These are phyloP conservation scores for Coprinopsis sp. DNA, from an alignment of 768 basidiomycete species.

Conservation along the genomic window DNA sequence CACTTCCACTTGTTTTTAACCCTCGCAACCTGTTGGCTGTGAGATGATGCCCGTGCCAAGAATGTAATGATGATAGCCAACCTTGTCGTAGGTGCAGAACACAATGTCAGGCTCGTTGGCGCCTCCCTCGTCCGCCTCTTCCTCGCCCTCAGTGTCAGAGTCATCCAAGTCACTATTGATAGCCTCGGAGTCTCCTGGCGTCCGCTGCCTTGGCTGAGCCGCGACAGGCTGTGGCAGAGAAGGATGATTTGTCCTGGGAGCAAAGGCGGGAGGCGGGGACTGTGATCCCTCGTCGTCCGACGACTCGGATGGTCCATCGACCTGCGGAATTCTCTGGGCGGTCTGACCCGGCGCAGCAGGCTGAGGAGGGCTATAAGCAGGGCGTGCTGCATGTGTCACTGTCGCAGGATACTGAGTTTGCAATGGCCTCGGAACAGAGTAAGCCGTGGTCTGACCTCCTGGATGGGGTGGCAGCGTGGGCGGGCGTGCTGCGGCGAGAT, in stretches of 20 bases:
- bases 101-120: conserved; percentile 85
- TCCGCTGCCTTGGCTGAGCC: conserved; percentile 29
- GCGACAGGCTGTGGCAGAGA: conserved; percentile 65
- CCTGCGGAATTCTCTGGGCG: conserved; percentile 59
- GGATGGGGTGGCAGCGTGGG: conserved; percentile 40
- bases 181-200: conserved; percentile 62
- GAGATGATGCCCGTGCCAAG: conserved; percentile 2
- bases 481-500: conserved; percentile 42
- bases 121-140: conserved; percentile 74
- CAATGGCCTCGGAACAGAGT: conserved; percentile 45
- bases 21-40: conserved; percentile 72
- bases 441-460: conserved; percentile 54
- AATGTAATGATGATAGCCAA: conserved; percentile 25
- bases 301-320: conserved; percentile 76
- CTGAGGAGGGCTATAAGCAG: conserved; percentile 11
- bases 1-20: conserved; percentile 99
- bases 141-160: conserved; percentile 83
- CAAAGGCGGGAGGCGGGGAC: conserved; percentile 61
- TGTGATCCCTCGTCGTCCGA: conserved; percentile 58
- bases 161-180: conserved; percentile 98
- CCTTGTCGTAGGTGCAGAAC: conserved; percentile 99
- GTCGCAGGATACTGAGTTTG: conserved; percentile 17
- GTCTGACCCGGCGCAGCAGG: conserved; percentile 19
- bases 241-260: conserved; percentile 68
- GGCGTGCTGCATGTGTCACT: conserved; percentile 8